These are phyloP conservation scores for Wickerhamomyces silvicola DNA, from an alignment of 805 yeast genomes.

Conservation along the genomic window DNA sequence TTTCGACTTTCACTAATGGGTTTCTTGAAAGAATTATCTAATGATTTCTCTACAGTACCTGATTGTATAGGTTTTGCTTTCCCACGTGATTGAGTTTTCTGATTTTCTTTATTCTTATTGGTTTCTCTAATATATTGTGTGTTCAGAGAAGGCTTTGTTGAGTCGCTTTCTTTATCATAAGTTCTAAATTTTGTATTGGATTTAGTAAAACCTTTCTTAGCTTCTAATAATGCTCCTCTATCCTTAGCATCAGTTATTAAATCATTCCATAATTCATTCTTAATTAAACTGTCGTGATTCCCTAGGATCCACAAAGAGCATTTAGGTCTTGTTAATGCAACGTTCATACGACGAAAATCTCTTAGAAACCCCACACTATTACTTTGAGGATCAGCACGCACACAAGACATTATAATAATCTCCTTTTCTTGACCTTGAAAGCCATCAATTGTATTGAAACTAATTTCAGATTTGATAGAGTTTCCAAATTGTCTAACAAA, in stretches of 20 bases:
- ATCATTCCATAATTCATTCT: conserved; percentile 68
- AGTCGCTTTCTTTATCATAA: neutral
- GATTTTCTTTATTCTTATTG: neutral
- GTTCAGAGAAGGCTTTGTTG: neutral
- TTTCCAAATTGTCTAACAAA: conserved; percentile 61
- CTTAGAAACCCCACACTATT: conserved; percentile 78
- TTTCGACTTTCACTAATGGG: no score
- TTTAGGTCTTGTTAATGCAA: conserved; percentile 90
- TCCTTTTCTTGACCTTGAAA: conserved; percentile 98
- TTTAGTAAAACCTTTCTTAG: conserved; percentile 15
- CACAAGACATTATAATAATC: conserved; percentile 90
- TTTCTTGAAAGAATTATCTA: no score
- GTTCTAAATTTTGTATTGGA: neutral
- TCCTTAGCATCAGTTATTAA: conserved; percentile 59
- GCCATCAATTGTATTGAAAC: conserved; percentile 94
- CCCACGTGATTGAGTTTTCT: no score
- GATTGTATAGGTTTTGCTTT: no score
- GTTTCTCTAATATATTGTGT: no score
- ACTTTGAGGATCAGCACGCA: conserved; percentile 65
- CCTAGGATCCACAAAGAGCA: conserved; percentile 93
- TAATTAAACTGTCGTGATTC: conserved; percentile 53
- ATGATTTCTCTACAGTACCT: no score
- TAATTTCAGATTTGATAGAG: conserved; percentile 57
- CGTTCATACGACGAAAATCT: conserved; percentile 94
- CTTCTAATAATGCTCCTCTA: conserved; percentile 28